These are phyloP conservation scores for Oropetium thomaeum DNA, from an alignment of 176 grass and related monocot species.

Conservation along the genomic window DNA sequence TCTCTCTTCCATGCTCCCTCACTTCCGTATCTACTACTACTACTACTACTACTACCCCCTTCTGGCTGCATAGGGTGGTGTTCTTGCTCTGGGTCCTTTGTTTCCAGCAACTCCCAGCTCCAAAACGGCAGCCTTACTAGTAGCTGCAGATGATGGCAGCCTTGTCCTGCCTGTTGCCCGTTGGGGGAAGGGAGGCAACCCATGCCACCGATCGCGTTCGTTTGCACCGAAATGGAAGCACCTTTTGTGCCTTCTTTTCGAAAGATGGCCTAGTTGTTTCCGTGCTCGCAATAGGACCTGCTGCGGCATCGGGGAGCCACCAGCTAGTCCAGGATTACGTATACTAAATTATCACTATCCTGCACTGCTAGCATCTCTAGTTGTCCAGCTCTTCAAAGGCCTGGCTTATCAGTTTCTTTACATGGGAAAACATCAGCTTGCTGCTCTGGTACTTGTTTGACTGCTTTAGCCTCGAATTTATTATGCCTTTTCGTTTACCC, in stretches of 20 bases:
- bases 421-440: conserved; percentile 35
- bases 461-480: conserved; percentile 37
- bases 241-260: conserved; percentile 42
- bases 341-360: background rate
- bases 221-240: background rate
- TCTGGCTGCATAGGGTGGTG: background rate
- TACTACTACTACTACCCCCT: too few species aligned
- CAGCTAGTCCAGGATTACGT: background rate
- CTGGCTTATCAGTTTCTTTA: conserved; percentile 28
- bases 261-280: conserved; percentile 42
- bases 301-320: background rate
- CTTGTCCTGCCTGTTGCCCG: background rate
- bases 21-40: too few species aligned
- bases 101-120: background rate
- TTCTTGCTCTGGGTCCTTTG: background rate
- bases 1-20: too few species aligned
- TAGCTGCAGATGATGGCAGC: background rate
- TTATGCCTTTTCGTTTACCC: conserved; percentile 25
- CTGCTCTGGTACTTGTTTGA: conserved; percentile 32
- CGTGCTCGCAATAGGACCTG: conserved; percentile 28
- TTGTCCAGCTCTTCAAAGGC: conserved; percentile 28
- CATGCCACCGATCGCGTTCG: background rate
- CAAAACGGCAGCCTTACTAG: background rate
- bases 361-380: background rate
- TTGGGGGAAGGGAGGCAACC: background rate